Base-by-base conservation (phyloP, 2,329 filamentous ascomycete species). In the Nothophaeocryptopus gaeumannii region DNA sequence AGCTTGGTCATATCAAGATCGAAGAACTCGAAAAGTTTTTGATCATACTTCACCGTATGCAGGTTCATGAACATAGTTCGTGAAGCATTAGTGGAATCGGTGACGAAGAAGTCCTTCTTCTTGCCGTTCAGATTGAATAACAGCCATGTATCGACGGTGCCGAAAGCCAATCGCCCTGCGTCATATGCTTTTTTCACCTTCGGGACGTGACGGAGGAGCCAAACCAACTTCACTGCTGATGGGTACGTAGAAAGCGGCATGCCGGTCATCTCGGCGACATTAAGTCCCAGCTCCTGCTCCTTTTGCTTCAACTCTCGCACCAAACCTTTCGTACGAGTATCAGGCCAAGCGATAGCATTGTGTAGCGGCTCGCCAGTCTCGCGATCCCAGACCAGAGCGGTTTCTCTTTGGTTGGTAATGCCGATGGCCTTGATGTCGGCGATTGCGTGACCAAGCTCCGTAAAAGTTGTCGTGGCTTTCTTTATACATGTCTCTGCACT, bases 11-110 rank as follows among this genome's bases (percentile, higher is more conserved):
- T 72, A 67, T 91, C 84, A 53, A 95, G 79, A 39, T 80, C 81
- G 70, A 95, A 95, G 73, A 95, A 95, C n/a, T 82, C 72, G 30
- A 95, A 74, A 16, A 95, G 78, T 35, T 78, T 77, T 50, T 89
- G 82, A 65, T 93, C 89, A 70, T 95, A 96, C 62, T 91, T 70
- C 52, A 89, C 78, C 8, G 85, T 91, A 60, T 83, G 79, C 45
- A 96, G 77, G 71, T 95, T 89, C 85, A 95, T 91, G 70, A 96
- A 93, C 89, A 95, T 95, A 51, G 90, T 96, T 64, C 90, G 78
- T 41, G 87, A 91, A 13, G 90, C 90, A 67, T 96, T 96, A 53
- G 88, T 89, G 44, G 85, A 83, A 69, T 96, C 90, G 0, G 90
- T 93, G 53, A 95, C 88, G 64, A 88, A 84, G 38, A 90, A 71